Conservation (phyloP, 2,329 filamentous ascomycete species). For the Tympanopsis confertula region DNA sequence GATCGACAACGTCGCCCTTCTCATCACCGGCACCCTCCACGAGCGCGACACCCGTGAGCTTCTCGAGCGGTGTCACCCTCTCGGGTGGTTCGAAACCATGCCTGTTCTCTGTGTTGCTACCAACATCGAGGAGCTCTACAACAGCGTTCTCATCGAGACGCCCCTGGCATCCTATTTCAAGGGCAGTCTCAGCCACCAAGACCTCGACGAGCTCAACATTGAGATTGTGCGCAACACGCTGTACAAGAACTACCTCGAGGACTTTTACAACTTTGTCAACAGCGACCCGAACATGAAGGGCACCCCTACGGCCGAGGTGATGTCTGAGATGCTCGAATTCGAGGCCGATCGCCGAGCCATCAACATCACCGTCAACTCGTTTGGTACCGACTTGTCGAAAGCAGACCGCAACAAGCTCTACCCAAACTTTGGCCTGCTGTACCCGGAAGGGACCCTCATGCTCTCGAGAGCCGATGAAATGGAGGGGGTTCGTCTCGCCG, state of each 20-base stretch:
- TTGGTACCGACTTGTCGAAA: conserved; percentile 91
- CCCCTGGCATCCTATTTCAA: conserved; percentile 96
- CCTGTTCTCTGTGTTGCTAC: conserved; percentile 94
- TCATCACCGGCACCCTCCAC: conserved; percentile 95
- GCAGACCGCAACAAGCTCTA: conserved; percentile 91
- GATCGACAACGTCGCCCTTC: conserved; percentile 97
- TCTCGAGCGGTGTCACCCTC: conserved; percentile 85
- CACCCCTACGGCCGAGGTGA: conserved; percentile 84
- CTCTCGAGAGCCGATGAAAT: conserved; percentile 88
- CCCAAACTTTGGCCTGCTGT: conserved; percentile 78
- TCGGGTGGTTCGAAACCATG: conserved; percentile 99
- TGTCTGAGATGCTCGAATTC: conserved; percentile 92
- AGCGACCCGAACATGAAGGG: conserved; percentile 74
- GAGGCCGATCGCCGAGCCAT: conserved; percentile 93
- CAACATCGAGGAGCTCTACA: conserved; percentile 98
- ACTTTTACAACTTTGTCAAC: conserved; percentile 92
- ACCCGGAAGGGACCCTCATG: conserved; percentile 91
- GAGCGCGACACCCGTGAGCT: conserved; percentile 94
- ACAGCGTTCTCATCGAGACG: conserved; percentile 93
- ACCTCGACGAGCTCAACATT: conserved; percentile 96
- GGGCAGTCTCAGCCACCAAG: conserved; percentile 86
- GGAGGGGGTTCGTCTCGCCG: conserved; percentile 83
- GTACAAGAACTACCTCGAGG: conserved; percentile 98
- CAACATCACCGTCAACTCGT: conserved; percentile 98
- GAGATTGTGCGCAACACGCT: conserved; percentile 97